These are phyloP conservation scores for Heterobasidion irregulare DNA, from an alignment of 1,284 basidiomycete species.

Conservation along the genomic window DNA sequence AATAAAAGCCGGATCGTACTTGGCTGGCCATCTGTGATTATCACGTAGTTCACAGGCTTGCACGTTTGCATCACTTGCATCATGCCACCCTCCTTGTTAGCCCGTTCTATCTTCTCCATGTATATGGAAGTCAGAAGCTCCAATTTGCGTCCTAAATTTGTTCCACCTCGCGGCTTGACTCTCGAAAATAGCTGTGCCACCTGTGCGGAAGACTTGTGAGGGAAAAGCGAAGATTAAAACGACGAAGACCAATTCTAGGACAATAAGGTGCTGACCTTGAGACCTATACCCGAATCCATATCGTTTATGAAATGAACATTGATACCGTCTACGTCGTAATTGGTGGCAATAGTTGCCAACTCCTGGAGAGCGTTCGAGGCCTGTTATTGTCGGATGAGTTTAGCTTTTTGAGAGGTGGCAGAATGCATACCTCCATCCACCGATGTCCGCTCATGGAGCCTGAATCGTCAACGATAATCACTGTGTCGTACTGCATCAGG, in stretches of 20 bases:
- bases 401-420: slow-evolving; percentile 22
- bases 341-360: neutral
- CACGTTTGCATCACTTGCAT: slow-evolving; percentile 13
- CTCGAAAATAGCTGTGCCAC: neutral
- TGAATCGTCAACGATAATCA: slow-evolving; percentile 52
- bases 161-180: neutral
- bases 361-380: neutral
- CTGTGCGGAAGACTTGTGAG: neutral
- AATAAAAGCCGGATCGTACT: slow-evolving; percentile 27
- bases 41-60: slow-evolving; percentile 52
- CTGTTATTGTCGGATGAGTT: slow-evolving; percentile 18
- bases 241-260: neutral
- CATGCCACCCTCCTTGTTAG: slow-evolving; percentile 20
- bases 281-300: neutral
- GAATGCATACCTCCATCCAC: slow-evolving; percentile 35
- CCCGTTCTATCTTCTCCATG: slow-evolving; percentile 28
- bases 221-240: neutral
- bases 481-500: slow-evolving; percentile 39
- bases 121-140: slow-evolving; percentile 31
- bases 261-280: neutral
- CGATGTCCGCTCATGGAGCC: slow-evolving; percentile 37
- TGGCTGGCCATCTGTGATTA: slow-evolving; percentile 55
- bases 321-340: neutral
- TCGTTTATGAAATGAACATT: neutral
- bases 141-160: slow-evolving; percentile 13